A percentile compares a stretch with the other conserved stretches of the same genome.
Evolutionary conservation across 1,284 basidiomycete species (phyloP).

Genomic region (Sanghuangporus weigelae): DNA sequence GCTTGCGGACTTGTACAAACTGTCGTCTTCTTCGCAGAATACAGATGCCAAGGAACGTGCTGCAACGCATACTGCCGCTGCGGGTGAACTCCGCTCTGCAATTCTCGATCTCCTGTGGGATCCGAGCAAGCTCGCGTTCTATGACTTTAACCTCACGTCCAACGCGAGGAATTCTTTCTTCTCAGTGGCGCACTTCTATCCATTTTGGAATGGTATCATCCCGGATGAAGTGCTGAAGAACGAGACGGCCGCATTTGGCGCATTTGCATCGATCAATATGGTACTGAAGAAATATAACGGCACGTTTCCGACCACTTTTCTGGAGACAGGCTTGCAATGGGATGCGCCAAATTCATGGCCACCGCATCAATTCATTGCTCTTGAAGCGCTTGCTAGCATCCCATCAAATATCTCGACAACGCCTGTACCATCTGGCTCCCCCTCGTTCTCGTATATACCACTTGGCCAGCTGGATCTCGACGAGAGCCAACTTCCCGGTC

Average conservation of each 20-base stretch:
- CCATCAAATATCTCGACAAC: slow-evolving; percentile 61
- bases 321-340: slow-evolving; percentile 82
- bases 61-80: slow-evolving; percentile 51
- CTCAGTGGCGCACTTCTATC: slow-evolving; percentile 75
- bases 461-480: slow-evolving; percentile 68
- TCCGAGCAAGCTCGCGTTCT: slow-evolving; percentile 74
- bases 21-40: slow-evolving; percentile 32
- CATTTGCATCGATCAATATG: slow-evolving; percentile 71
- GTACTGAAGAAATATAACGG: slow-evolving; percentile 84
- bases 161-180: slow-evolving; percentile 61
- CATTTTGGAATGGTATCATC: slow-evolving; percentile 83
- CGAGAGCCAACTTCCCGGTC: slow-evolving; percentile 32
- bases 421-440: slow-evolving; percentile 45
- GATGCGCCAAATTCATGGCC: slow-evolving; percentile 80
- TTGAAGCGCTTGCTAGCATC: slow-evolving; percentile 71
- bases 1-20: slow-evolving; percentile 61
- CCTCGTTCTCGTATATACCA: slow-evolving; percentile 67
- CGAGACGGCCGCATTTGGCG: slow-evolving; percentile 58
- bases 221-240: slow-evolving; percentile 63
- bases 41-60: slow-evolving; percentile 31
- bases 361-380: slow-evolving; percentile 79
- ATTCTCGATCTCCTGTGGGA: slow-evolving; percentile 90
- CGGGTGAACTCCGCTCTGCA: slow-evolving; percentile 54
- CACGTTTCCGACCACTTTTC: slow-evolving; percentile 68
- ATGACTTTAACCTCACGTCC: slow-evolving; percentile 76